Conservation (phyloP, 2,329 filamentous ascomycete genomes). For the Diaporthe ampelina region DNA sequence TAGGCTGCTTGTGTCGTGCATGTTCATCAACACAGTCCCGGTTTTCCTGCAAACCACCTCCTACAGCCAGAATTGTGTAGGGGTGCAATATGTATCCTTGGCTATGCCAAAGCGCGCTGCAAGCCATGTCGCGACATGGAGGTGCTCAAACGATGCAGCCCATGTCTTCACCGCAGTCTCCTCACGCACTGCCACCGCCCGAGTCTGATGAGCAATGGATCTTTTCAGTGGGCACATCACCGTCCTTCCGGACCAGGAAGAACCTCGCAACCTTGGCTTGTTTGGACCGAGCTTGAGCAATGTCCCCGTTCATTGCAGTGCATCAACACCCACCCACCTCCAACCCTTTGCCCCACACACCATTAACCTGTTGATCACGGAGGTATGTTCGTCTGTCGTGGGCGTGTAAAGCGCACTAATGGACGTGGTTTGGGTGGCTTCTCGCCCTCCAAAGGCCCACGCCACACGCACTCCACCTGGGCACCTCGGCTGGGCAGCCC, state of each 20-base stretch:
- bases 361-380: background rate
- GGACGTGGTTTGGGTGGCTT: background rate
- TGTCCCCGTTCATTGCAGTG: slow-evolving; percentile 13
- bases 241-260: background rate
- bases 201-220: slow-evolving; percentile 8
- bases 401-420: background rate
- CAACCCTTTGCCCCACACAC: slow-evolving; percentile 1
- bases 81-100: background rate
- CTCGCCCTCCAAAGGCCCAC: background rate
- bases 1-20: background rate
- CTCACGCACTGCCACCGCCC: background rate
- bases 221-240: background rate
- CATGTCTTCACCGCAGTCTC: background rate
- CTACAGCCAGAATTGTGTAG: no score
- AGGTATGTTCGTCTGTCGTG: background rate
- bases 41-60: background rate
- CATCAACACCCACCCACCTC: slow-evolving; percentile 4
- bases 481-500: slow-evolving; percentile 15
- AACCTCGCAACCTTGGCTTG: slow-evolving; percentile 1
- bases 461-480: background rate
- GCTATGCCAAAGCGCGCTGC: slow-evolving; percentile 11
- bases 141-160: background rate
- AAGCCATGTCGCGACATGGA: background rate
- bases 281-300: background rate
- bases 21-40: background rate